phyloP scores from a whole-genome alignment of 306 rosid species.

The Gastrolobium villosum region DNA sequence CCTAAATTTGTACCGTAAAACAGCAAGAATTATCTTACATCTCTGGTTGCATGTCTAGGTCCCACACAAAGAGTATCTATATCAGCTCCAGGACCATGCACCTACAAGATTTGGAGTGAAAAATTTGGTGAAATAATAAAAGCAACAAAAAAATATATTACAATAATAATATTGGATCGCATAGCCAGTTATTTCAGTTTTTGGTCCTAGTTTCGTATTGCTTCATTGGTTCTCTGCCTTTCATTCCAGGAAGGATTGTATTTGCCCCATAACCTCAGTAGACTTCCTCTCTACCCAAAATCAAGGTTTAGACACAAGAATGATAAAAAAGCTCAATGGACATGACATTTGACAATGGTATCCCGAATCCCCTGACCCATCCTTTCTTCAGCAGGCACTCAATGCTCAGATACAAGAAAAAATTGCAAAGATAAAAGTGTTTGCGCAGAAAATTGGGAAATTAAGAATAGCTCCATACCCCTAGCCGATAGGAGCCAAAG shows the following conservation, averaged over 20 bases:
- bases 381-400: slow-evolving; percentile 17
- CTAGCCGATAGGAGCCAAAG: slow-evolving; percentile 92
- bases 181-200: slow-evolving; percentile 21
- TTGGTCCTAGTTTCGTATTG: slow-evolving; percentile 35
- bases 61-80: slow-evolving; percentile 98
- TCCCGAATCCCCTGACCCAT: not conserved
- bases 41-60: slow-evolving; percentile 95
- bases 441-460: slow-evolving; percentile 14
- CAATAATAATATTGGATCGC: not conserved
- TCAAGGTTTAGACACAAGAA: slow-evolving; percentile 1
- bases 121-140: slow-evolving; percentile 10
- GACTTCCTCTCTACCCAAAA: slow-evolving; percentile 4
- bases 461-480: slow-evolving; percentile 69
- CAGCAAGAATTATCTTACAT: slow-evolving; percentile 59
- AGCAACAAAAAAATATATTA: not conserved
- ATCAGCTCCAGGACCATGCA: slow-evolving; percentile 99
- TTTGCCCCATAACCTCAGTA: slow-evolving; percentile 11
- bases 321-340: slow-evolving; percentile 6
- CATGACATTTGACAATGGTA: slow-evolving; percentile 3
- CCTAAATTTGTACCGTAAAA: slow-evolving; percentile 28
- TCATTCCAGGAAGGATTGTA: not conserved
- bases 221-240: not conserved
- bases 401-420: slow-evolving; percentile 29
- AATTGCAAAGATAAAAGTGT: not conserved
- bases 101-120: slow-evolving; percentile 60